phyloP scores from a whole-genome alignment of 805 yeast species.

The Candida boleticola region DNA sequence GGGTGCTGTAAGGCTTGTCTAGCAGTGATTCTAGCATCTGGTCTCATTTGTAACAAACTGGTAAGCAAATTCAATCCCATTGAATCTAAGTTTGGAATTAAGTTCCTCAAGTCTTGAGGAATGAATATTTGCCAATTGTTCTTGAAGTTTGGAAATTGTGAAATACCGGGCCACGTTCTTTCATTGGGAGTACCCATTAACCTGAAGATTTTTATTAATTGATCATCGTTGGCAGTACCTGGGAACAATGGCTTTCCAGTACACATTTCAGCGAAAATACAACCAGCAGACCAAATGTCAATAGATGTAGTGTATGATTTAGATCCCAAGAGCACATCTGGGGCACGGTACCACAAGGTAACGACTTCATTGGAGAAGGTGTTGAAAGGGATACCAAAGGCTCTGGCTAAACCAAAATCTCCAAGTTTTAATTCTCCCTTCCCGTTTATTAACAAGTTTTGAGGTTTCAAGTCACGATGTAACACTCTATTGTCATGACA shows the following conservation, averaged over 20 bases:
- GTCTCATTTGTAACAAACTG: slow-evolving; percentile 58
- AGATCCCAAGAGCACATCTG: slow-evolving; percentile 92
- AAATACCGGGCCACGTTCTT: slow-evolving; percentile 95
- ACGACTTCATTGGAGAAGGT: slow-evolving; percentile 98
- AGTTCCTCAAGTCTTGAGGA: slow-evolving; percentile 76
- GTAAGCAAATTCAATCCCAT: slow-evolving; percentile 67
- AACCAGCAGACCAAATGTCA: slow-evolving; percentile 98
- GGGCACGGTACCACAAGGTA: slow-evolving; percentile 97
- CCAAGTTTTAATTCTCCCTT: slow-evolving; percentile 94
- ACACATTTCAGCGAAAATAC: slow-evolving; percentile 97
- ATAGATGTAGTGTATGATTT: slow-evolving; percentile 95
- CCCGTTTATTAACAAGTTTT: slow-evolving; percentile 80
- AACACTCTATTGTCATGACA: slow-evolving; percentile 84
- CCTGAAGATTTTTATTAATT: slow-evolving; percentile 85
- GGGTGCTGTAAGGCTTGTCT: slow-evolving; percentile 66
- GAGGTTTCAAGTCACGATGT: slow-evolving; percentile 90
- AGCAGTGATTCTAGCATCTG: slow-evolving; percentile 58
- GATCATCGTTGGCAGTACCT: slow-evolving; percentile 95
- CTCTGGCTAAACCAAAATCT: slow-evolving; percentile 95
- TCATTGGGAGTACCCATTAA: slow-evolving; percentile 97
- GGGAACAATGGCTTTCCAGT: slow-evolving; percentile 97
- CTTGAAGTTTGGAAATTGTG: slow-evolving; percentile 83
- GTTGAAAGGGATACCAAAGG: slow-evolving; percentile 96
- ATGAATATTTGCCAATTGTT: slow-evolving; percentile 80
- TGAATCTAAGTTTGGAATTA: slow-evolving; percentile 68